These are phyloP conservation scores for Aspergillus unguis DNA, from an alignment of 2,329 filamentous ascomycete genomes.

Conservation along the genomic window DNA sequence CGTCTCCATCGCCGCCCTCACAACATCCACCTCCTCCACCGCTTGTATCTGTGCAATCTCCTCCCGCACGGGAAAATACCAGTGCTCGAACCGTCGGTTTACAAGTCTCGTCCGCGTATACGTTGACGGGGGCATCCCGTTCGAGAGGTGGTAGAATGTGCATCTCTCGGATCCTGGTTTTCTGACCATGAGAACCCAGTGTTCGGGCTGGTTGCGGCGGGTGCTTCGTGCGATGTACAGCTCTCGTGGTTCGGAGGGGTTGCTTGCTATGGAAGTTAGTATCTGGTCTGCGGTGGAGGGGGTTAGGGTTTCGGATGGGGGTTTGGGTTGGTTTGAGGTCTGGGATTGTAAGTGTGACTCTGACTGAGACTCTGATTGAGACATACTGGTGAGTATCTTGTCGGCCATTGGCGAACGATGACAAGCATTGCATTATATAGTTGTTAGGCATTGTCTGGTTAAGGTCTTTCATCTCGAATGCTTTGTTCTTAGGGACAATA, in stretches of 20 bases:
- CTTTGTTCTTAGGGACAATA: no score
- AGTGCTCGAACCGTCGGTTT: background rate
- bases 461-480: no score
- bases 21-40: background rate
- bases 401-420: no score
- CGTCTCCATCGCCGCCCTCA: background rate
- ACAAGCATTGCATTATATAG: no score
- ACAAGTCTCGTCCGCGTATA: background rate
- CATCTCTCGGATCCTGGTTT: background rate
- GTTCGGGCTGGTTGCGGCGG: conserved; percentile 13
- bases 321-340: no score
- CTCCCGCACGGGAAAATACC: background rate
- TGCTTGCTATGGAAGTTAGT: background rate
- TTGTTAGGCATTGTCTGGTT: no score
- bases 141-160: background rate
- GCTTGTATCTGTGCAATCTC: background rate
- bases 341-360: no score
- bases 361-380: no score
- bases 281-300: no score
- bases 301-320: no score
- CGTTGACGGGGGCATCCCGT: background rate
- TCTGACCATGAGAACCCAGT: conserved; percentile 3
- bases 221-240: conserved; percentile 20
- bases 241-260: background rate
- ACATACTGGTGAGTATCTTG: no score